These are phyloP conservation scores for Pythium sukuiense DNA, from an alignment of 352 stramenopile species.

Conservation along the genomic window DNA sequence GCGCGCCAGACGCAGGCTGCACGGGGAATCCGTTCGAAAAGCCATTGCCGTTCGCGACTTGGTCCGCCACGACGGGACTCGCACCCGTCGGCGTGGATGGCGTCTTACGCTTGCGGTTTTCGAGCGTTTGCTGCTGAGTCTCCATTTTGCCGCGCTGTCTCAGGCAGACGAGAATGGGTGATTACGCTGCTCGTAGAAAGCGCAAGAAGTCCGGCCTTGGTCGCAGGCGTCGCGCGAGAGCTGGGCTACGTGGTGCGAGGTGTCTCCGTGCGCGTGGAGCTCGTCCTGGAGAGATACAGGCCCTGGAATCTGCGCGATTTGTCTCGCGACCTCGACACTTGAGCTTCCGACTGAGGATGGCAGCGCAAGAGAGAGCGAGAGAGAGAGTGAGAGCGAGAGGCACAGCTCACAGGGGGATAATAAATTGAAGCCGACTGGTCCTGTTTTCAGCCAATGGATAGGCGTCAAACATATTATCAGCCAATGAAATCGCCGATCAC, in stretches of 20 bases:
- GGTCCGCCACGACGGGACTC: neutral
- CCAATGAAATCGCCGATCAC: slow-evolving; percentile 9
- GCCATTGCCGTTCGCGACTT: slow-evolving; percentile 6
- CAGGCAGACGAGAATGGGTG: neutral
- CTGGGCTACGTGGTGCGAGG: neutral
- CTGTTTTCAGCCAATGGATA: slow-evolving; percentile 17
- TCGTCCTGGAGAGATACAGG: neutral
- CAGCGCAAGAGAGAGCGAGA: slow-evolving; percentile 22
- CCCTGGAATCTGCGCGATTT: slow-evolving; percentile 9
- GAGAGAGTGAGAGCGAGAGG: slow-evolving; percentile 23
- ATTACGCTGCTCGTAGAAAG: slow-evolving; percentile 2
- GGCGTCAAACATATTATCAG: neutral
- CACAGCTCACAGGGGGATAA: slow-evolving; percentile 11
- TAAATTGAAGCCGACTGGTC: slow-evolving; percentile 23
- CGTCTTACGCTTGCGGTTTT: slow-evolving; percentile 81
- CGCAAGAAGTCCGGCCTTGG: neutral
- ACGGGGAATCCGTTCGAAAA: slow-evolving; percentile 11
- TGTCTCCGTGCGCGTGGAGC: neutral
- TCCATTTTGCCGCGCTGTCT: slow-evolving; percentile 17
- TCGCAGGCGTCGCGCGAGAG: neutral
- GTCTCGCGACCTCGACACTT: slow-evolving; percentile 10
- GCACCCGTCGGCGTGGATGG: slow-evolving; percentile 42
- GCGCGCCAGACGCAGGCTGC: slow-evolving; percentile 4
- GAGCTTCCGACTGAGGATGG: slow-evolving; percentile 4
- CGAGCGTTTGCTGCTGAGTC: slow-evolving; percentile 17